Base-by-base conservation (phyloP, 2,329 filamentous ascomycete species). In the Trichoderma semiorbis region DNA sequence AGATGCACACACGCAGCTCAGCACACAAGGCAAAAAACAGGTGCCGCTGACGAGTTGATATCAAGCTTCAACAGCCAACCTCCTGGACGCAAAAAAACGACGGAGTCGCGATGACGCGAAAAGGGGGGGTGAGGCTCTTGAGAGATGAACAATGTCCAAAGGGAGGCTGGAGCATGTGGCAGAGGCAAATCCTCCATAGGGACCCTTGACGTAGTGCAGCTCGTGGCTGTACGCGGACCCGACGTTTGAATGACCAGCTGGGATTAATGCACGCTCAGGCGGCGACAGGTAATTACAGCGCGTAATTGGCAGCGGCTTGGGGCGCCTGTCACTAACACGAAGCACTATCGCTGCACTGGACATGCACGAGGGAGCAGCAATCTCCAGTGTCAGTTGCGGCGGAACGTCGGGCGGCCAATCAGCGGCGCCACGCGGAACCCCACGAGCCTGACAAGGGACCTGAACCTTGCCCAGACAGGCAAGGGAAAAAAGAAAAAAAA, bases 371-470 rank as follows among this genome's bases (percentile, higher is more conserved):
- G 0, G 26, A 5, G 16, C 43, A 16, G 28, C 16, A 30, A 50
- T 50, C 43, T 50, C 43, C 21, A 18, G 43, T 50, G n/a, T 50
- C 43, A 50, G 43, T 50, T 50, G 10, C 47, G 11, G 21, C n/a
- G 47, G 47, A 53, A 24, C 11, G n/a, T 24, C 47, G 21, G n/a
- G 47, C 47, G 36, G 36, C 78, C 78, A 79, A 80, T 79, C 75
- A 79, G 69, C 57, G 32, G 36, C 30, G 32, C 62, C 28, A 69
- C 30, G 14, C 58, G 69, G 72, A 55, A 60, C 75, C 73, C 73
- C 76, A 79, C 75, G 74, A 72, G 74, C 70, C 72, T 61, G 36
- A 71, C 74, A 72, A 64, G 50, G 53, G 63, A 64, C 63, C 57
- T 73, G 69, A 61, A 63, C 66, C 63, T 73, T 71, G 50, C 55